These are phyloP conservation scores for Backusella tuberculispora DNA, from an alignment of 192 early-diverging fungal genomes.

Conservation along the genomic window DNA sequence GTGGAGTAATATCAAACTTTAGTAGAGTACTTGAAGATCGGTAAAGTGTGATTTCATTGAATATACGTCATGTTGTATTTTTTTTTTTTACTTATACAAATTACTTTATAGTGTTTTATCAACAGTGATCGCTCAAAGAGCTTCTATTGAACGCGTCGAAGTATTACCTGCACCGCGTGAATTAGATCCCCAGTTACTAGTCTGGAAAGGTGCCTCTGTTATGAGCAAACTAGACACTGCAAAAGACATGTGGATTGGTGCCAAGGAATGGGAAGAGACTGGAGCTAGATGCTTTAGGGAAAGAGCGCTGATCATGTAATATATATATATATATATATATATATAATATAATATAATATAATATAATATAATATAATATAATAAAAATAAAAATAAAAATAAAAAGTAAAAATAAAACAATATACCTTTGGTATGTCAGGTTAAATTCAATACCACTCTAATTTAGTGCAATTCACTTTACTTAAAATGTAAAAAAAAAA, in stretches of 20 bases:
- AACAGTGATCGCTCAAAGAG: constrained; percentile 42
- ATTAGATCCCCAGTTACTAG: constrained; percentile 79
- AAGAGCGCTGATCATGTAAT: constrained; percentile 68
- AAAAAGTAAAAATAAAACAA: too few species aligned
- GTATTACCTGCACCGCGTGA: constrained; percentile 81
- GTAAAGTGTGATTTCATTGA: constrained; percentile 32
- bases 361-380: too few species aligned
- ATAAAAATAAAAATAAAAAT: too few species aligned
- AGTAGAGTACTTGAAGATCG: constrained; percentile 65
- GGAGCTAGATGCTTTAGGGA: constrained; percentile 68
- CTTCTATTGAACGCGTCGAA: constrained; percentile 59
- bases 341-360: too few species aligned
- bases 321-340: too few species aligned
- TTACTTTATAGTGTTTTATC: constrained; percentile 24
- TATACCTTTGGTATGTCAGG: too few species aligned
- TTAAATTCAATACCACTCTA: too few species aligned
- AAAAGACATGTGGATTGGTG: constrained; percentile 80
- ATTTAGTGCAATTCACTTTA: too few species aligned
- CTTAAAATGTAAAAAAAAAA: too few species aligned
- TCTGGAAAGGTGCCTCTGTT: constrained; percentile 89
- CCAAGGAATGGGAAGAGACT: constrained; percentile 72
- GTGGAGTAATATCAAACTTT: constrained; percentile 72
- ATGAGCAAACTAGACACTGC: constrained; percentile 76
- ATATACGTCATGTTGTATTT: not conserved
- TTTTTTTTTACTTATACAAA: not conserved